phyloP scores from a whole-genome alignment of 495 filamentous ascomycete genomes.

The Aspergillus avenaceus region DNA sequence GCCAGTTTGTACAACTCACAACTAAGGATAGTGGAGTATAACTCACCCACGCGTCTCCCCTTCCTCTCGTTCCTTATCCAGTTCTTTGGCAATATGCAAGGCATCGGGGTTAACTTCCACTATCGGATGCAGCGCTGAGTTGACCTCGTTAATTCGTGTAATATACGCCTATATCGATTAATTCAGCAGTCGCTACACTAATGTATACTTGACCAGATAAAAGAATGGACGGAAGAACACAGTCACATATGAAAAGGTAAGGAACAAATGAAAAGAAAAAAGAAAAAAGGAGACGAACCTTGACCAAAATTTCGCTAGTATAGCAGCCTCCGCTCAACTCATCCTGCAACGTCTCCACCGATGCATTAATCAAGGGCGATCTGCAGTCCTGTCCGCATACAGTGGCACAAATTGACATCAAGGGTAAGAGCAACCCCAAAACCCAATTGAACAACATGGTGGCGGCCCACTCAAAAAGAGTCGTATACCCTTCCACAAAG shows the following conservation, averaged over 20 bases:
- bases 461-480: too few relatives aligned
- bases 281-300: too few relatives aligned
- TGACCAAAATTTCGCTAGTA: too few relatives aligned
- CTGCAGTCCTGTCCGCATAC: background rate
- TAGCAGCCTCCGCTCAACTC: too few relatives aligned
- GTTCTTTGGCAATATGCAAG: conserved; percentile 41
- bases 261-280: too few relatives aligned
- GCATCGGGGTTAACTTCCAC: conserved; percentile 58
- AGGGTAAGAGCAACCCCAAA: background rate
- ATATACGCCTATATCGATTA: conserved; percentile 40
- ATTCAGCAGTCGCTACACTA: too few relatives aligned
- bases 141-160: conserved; percentile 49
- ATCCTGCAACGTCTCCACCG: conserved; percentile 46
- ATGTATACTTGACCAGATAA: too few relatives aligned
- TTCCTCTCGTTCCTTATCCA: conserved; percentile 48
- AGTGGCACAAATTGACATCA: background rate
- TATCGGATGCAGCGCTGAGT: conserved; percentile 45
- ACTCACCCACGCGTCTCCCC: conserved; percentile 40
- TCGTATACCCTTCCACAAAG: too few relatives aligned
- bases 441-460: background rate
- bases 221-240: background rate
- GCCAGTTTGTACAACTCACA: background rate
- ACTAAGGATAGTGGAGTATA: background rate
- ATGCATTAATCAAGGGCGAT: conserved; percentile 41
- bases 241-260: too few relatives aligned